Conservation (phyloP, 2,329 filamentous ascomycete genomes). For the Aureobasidium vineae region DNA sequence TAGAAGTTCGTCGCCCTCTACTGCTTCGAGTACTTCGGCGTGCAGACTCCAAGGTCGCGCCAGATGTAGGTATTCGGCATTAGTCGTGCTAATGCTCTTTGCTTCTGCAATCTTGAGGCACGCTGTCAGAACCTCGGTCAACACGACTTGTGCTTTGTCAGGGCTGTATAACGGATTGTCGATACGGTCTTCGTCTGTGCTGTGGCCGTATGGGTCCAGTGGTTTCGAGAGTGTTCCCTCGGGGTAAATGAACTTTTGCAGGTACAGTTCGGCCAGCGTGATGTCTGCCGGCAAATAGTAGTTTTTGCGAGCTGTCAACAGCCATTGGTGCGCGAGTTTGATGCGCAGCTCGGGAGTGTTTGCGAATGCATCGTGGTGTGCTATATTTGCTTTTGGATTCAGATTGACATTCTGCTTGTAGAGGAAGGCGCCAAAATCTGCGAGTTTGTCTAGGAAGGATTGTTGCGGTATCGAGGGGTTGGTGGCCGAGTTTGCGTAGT, state of each 20-base stretch:
- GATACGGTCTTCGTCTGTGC: slow-evolving; percentile 31
- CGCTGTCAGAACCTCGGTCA: slow-evolving; percentile 2
- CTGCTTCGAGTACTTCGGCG: background rate
- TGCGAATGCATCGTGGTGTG: slow-evolving; percentile 35
- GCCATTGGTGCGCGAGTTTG: slow-evolving; percentile 35
- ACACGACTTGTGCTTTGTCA: slow-evolving; percentile 28
- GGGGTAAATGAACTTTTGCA: slow-evolving; percentile 30
- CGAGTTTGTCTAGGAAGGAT: background rate
- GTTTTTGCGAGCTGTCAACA: slow-evolving; percentile 29
- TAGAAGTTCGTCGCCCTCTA: slow-evolving; percentile 14
- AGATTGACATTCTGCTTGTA: background rate
- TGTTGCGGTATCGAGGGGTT: background rate
- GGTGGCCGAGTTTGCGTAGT: slow-evolving; percentile 37
- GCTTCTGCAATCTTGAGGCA: slow-evolving; percentile 4
- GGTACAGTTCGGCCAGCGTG: slow-evolving; percentile 31
- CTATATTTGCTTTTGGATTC: slow-evolving; percentile 31
- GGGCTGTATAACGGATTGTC: slow-evolving; percentile 33
- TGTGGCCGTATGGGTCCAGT: slow-evolving; percentile 30
- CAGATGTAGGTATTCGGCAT: background rate
- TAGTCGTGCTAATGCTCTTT: slow-evolving; percentile 1
- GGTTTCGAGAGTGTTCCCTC: slow-evolving; percentile 6
- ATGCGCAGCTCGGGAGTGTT: slow-evolving; percentile 31
- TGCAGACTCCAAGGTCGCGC: background rate
- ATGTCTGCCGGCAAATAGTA: slow-evolving; percentile 36
- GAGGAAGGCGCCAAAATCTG: background rate